Evolutionary conservation across 1,139 yeast genomes (phyloP).

Genomic region (Keqinozyma sinolaborantium): DNA sequence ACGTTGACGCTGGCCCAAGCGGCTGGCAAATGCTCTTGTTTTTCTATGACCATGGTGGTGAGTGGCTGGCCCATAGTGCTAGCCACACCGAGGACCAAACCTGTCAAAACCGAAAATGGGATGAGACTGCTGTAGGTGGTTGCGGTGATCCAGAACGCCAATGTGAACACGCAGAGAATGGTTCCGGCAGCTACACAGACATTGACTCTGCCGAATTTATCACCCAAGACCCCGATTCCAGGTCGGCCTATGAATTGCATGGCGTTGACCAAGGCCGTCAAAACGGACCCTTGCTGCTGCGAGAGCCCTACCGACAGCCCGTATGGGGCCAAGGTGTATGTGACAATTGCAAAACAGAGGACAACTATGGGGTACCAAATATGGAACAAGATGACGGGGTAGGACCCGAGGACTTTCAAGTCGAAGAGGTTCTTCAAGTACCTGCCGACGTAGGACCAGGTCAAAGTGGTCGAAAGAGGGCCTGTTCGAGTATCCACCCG

Average conservation of each 20-base stretch:
- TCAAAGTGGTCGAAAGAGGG: slow-evolving; percentile 19
- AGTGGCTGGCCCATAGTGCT: slow-evolving; percentile 60
- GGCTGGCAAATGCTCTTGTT: slow-evolving; percentile 46
- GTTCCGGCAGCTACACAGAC: slow-evolving; percentile 33
- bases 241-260: slow-evolving; percentile 71
- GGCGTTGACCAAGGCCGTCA: slow-evolving; percentile 61
- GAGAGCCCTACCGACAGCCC: slow-evolving; percentile 58
- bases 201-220: slow-evolving; percentile 56
- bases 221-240: slow-evolving; percentile 54
- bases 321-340: slow-evolving; percentile 61
- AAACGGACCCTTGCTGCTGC: slow-evolving; percentile 50
- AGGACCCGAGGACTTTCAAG: slow-evolving; percentile 24
- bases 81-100: slow-evolving; percentile 60
- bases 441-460: slow-evolving; percentile 14
- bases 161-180: background rate
- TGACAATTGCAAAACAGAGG: slow-evolving; percentile 55
- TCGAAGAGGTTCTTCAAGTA: slow-evolving; percentile 25
- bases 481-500: slow-evolving; percentile 33
- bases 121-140: slow-evolving; percentile 47
- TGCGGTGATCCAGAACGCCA: slow-evolving; percentile 54
- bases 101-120: slow-evolving; percentile 51
- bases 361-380: slow-evolving; percentile 56
- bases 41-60: slow-evolving; percentile 51
- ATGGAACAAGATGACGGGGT: slow-evolving; percentile 41
- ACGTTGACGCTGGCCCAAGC: slow-evolving; percentile 61